phyloP scores from a whole-genome alignment of 1,139 yeast species.

The Zhuliangozyma parablackwelliae region DNA sequence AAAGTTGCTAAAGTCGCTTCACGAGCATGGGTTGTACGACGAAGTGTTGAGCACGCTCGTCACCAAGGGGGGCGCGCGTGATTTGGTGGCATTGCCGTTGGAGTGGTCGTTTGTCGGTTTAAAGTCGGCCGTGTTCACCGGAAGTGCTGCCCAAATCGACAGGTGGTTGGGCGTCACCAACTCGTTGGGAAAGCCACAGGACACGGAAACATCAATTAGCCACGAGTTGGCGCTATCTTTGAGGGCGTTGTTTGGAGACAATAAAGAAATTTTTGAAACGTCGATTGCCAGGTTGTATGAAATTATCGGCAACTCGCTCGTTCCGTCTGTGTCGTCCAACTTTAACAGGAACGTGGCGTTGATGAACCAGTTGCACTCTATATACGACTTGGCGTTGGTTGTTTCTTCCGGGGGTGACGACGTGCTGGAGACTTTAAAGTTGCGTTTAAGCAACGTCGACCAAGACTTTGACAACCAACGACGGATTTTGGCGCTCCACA shows the following conservation, averaged over 20 bases:
- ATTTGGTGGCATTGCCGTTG: slow-evolving; percentile 25
- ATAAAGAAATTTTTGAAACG: slow-evolving; percentile 23
- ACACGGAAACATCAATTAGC: slow-evolving; percentile 54
- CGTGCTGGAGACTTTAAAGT: slow-evolving; percentile 17
- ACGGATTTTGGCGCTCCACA: slow-evolving; percentile 55
- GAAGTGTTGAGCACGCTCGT: slow-evolving; percentile 35
- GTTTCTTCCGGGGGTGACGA: slow-evolving; percentile 15
- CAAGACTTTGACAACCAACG: slow-evolving; percentile 62
- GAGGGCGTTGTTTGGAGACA: slow-evolving; percentile 31
- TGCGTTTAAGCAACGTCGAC: slow-evolving; percentile 48
- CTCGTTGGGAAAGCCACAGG: slow-evolving; percentile 35
- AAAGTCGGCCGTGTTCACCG: slow-evolving; percentile 68
- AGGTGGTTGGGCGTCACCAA: slow-evolving; percentile 50
- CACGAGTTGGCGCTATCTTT: slow-evolving; percentile 66
- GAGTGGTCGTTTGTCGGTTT: slow-evolving; percentile 68
- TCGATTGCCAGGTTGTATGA: slow-evolving; percentile 50
- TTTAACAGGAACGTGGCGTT: slow-evolving; percentile 53
- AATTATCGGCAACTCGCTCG: slow-evolving; percentile 57
- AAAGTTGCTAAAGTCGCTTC: slow-evolving; percentile 33
- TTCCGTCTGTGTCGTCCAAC: slow-evolving; percentile 59
- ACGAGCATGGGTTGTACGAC: slow-evolving; percentile 40
- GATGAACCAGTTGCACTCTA: slow-evolving; percentile 64
- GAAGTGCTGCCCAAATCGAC: slow-evolving; percentile 47
- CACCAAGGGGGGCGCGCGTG: slow-evolving; percentile 22
- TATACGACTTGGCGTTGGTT: slow-evolving; percentile 56